phyloP scores from a whole-genome alignment of 163 green algal species.

The Chloromonas sp. region DNA sequence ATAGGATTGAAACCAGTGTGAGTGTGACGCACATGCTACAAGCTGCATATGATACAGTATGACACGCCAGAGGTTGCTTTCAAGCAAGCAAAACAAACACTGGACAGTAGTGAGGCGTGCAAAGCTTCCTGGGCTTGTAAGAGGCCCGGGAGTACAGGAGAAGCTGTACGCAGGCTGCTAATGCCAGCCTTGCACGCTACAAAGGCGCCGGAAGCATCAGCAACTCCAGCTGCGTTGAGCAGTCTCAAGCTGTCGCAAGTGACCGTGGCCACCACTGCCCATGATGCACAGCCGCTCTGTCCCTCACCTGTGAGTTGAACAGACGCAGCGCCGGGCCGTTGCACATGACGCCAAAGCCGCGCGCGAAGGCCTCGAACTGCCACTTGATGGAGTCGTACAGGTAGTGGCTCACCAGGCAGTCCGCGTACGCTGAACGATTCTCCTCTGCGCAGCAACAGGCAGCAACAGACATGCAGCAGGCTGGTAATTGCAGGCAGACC shows the following conservation, averaged over 20 bases:
- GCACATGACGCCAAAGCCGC: slow-evolving; percentile 83
- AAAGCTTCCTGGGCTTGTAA: no score
- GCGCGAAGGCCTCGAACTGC: slow-evolving; percentile 82
- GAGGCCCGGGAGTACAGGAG: no score
- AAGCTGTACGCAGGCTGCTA: no score
- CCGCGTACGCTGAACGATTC: slow-evolving; percentile 83
- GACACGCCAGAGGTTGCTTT: neutral
- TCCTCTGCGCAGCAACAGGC: slow-evolving; percentile 46
- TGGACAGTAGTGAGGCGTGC: no score
- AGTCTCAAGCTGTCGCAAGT: no score
- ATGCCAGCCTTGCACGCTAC: no score
- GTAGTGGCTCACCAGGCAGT: slow-evolving; percentile 69
- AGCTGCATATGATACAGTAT: slow-evolving; percentile 3
- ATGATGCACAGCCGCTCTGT: no score
- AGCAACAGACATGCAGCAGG: no score
- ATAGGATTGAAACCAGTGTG: neutral
- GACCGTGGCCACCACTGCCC: no score
- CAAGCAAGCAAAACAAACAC: neutral
- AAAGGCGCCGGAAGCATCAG: no score
- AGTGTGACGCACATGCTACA: neutral
- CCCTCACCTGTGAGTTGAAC: slow-evolving; percentile 64
- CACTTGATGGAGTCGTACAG: slow-evolving; percentile 58
- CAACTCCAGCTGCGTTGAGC: no score
- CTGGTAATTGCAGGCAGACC: no score
- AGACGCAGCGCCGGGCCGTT: slow-evolving; percentile 75